Evolutionary conservation across 768 basidiomycete genomes (phyloP).

Genomic region (Russula virescens): DNA sequence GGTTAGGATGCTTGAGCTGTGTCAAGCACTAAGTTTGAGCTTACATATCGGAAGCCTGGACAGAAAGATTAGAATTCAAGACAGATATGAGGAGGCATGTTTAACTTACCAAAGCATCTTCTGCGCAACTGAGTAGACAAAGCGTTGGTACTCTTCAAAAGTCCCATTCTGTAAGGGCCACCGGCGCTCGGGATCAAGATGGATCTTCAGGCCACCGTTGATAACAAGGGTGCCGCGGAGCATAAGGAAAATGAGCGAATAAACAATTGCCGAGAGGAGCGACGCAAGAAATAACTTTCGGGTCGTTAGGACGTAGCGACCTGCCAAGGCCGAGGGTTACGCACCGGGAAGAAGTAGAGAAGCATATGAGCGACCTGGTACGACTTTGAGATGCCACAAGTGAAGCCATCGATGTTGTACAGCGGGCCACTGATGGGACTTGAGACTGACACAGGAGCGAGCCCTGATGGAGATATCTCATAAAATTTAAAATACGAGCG

Average conservation of each 20-base stretch:
- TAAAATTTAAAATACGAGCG: constrained; percentile 3
- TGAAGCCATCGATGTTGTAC: constrained; percentile 48
- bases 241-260: constrained; percentile 55
- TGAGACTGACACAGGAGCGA: constrained; percentile 31
- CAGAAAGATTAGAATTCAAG: constrained; percentile 7
- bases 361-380: constrained; percentile 43
- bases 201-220: constrained; percentile 47
- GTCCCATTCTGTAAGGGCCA: constrained; percentile 29
- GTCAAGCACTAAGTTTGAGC: constrained; percentile 21
- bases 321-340: constrained; percentile 18
- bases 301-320: constrained; percentile 1
- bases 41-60: constrained; percentile 56
- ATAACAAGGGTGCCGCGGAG: constrained; percentile 52
- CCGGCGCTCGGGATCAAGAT: constrained; percentile 44
- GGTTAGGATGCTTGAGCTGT: constrained; percentile 11
- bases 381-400: constrained; percentile 45
- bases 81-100: neutral
- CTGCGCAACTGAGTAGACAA: constrained; percentile 54
- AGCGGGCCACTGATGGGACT: constrained; percentile 35
- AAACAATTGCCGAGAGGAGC: constrained; percentile 49
- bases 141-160: constrained; percentile 50
- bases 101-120: constrained; percentile 63
- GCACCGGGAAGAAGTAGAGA: constrained; percentile 59
- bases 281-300: constrained; percentile 54
- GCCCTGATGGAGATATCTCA: constrained; percentile 9